Conservation (phyloP, 257 asterid genomes). For the Agastache rugosa region DNA sequence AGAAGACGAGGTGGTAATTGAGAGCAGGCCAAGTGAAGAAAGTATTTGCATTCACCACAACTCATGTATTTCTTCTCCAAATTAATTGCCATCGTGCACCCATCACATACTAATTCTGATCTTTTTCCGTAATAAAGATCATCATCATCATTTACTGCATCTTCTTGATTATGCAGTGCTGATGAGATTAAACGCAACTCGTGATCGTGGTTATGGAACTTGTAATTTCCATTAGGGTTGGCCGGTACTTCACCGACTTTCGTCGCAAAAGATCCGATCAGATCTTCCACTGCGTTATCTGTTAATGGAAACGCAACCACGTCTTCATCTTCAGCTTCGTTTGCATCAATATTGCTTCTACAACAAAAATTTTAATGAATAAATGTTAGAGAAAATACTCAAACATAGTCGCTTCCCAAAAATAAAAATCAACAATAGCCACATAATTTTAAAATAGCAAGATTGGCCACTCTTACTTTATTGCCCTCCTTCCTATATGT, state of each 20-base stretch:
- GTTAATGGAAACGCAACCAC: background rate
- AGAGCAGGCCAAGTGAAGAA: conserved; percentile 27
- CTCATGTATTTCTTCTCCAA: background rate
- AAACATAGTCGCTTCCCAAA: no score
- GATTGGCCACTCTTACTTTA: no score
- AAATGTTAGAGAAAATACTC: no score
- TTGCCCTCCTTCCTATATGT: no score
- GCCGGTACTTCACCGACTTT: background rate
- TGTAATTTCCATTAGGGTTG: background rate
- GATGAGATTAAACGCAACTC: background rate
- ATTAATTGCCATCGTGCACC: background rate
- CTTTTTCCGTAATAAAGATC: no score
- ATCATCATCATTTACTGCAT: background rate
- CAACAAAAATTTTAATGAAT: background rate
- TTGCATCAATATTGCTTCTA: background rate
- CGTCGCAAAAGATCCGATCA: background rate
- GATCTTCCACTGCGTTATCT: background rate
- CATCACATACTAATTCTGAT: background rate
- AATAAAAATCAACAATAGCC: no score
- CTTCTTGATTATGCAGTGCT: background rate
- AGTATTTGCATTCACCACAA: conserved; percentile 22
- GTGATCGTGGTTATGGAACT: conserved; percentile 3
- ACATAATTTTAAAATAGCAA: no score
- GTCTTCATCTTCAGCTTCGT: background rate
- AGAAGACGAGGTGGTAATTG: background rate